These are phyloP conservation scores for Penicillium parvum DNA, from an alignment of 495 filamentous ascomycete genomes.

Conservation along the genomic window DNA sequence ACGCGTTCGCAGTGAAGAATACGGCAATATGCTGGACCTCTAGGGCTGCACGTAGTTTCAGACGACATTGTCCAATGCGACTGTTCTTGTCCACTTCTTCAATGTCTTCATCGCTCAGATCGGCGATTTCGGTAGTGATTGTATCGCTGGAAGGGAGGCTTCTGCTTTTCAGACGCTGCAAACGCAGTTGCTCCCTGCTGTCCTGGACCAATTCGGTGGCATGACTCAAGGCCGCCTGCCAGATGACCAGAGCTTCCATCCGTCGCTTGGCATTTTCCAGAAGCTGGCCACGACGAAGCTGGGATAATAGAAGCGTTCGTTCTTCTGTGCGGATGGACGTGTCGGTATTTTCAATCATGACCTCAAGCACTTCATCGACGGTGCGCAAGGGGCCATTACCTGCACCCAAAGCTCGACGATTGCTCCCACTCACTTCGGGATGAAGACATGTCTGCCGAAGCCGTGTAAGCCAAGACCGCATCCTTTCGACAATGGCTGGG, in stretches of 20 bases:
- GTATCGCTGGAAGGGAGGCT: constrained; percentile 3
- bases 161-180: constrained; percentile 38
- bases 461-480: constrained; percentile 64
- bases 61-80: constrained; percentile 54
- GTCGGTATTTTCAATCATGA: constrained; percentile 84
- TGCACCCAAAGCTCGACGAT: constrained; percentile 61
- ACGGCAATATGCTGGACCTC: constrained; percentile 76
- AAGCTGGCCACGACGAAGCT: constrained; percentile 67
- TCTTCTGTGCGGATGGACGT: constrained; percentile 59
- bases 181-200: constrained; percentile 55
- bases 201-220: constrained; percentile 56
- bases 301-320: constrained; percentile 55
- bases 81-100: constrained; percentile 44
- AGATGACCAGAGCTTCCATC: constrained; percentile 60
- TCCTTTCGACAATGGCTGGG: constrained; percentile 52
- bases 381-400: constrained; percentile 66
- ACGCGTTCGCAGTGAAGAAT: constrained; percentile 81
- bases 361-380: constrained; percentile 75
- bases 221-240: constrained; percentile 56
- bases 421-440: constrained; percentile 66
- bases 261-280: constrained; percentile 58
- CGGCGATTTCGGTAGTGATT: neutral
- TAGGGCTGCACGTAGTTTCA: constrained; percentile 64
- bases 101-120: constrained; percentile 39
- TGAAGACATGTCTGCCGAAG: constrained; percentile 86